A percentile compares a stretch with the other conserved stretches of the same genome.
These are phyloP conservation scores for Leavenworthia alabamica DNA, from an alignment of 345 rosid species.

Conservation along the genomic window DNA sequence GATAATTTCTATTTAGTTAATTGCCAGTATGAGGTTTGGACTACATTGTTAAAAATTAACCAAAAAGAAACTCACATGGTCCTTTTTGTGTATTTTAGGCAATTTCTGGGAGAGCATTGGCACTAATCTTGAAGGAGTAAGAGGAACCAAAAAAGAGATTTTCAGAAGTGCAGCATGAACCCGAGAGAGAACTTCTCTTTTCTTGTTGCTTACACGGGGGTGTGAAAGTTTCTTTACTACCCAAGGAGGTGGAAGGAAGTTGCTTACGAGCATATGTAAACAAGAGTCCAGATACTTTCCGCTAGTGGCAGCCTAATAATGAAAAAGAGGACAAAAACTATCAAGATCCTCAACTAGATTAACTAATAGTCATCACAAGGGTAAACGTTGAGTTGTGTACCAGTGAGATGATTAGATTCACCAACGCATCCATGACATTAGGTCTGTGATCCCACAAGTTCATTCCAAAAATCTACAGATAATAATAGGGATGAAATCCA, in stretches of 20 bases:
- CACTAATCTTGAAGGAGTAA: conserved; percentile 55
- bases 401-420: conserved; percentile 54
- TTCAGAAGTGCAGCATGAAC: conserved; percentile 60
- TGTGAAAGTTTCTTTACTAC: conserved; percentile 21
- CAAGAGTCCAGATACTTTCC: conserved; percentile 62
- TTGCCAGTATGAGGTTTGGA: background rate
- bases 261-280: conserved; percentile 58
- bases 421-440: conserved; percentile 65
- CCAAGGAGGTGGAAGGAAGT: conserved; percentile 58
- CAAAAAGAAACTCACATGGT: conserved; percentile 37
- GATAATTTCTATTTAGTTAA: conserved; percentile 3
- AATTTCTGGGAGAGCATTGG: conserved; percentile 46
- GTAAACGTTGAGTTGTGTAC: conserved; percentile 32
- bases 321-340: background rate
- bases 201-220: conserved; percentile 40
- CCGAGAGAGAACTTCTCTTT: conserved; percentile 57
- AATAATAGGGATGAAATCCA: background rate
- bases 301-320: conserved; percentile 61
- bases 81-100: conserved; percentile 50
- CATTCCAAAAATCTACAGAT: conserved; percentile 61
- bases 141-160: conserved; percentile 64
- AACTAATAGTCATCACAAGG: background rate
- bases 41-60: background rate
- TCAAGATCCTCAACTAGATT: background rate
- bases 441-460: conserved; percentile 63